phyloP scores from a whole-genome alignment of 2,329 filamentous ascomycete genomes.

The Trichoderma brevicompactum region DNA sequence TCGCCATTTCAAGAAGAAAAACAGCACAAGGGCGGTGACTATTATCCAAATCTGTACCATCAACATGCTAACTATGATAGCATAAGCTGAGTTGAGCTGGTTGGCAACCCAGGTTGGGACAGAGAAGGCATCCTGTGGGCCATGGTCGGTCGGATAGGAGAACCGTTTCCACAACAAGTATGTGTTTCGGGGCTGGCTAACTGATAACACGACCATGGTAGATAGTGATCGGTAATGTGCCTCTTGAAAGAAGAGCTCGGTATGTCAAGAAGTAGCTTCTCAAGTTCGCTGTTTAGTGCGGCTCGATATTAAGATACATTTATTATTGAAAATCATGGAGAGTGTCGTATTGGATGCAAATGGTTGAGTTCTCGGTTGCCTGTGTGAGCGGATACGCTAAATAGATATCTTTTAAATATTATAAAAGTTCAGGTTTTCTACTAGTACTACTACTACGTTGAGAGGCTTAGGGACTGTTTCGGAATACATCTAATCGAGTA shows the following conservation, averaged over 20 bases:
- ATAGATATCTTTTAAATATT: no score
- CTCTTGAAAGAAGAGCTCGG: neutral
- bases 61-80: neutral
- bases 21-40: neutral
- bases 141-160: constrained; percentile 1
- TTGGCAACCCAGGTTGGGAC: constrained; percentile 10
- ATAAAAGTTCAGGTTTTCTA: no score
- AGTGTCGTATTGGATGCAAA: no score
- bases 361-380: no score
- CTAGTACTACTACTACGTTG: no score
- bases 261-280: neutral
- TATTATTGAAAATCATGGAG: no score
- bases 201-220: neutral
- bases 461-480: no score
- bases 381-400: no score
- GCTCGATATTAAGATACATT: no score
- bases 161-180: constrained; percentile 9
- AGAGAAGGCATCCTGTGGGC: neutral
- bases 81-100: constrained; percentile 1
- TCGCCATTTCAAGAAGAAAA: neutral
- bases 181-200: neutral
- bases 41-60: constrained; percentile 8
- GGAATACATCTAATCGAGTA: no score
- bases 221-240: neutral
- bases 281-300: no score